Conservation (phyloP, 495 filamentous ascomycete genomes). For the Talaromyces thailandensis region DNA sequence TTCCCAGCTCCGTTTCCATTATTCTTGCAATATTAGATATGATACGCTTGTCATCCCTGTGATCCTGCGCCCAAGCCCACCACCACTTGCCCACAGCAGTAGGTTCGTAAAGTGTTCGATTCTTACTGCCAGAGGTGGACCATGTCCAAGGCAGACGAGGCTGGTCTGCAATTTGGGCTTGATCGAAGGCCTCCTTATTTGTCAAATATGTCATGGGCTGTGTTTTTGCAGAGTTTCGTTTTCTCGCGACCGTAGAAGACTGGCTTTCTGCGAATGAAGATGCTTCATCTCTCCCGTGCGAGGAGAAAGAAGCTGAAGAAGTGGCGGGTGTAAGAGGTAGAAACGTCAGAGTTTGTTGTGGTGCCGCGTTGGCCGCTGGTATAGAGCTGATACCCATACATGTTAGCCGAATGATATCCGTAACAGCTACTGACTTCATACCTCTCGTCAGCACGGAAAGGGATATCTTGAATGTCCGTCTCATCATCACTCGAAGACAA, state of each 20-base stretch:
- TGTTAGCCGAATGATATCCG: background rate
- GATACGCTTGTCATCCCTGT: background rate
- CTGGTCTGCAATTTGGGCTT: background rate
- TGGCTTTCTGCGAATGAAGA: background rate
- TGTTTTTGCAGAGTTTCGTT: too few species aligned
- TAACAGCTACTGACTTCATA: background rate
- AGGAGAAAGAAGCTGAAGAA: background rate
- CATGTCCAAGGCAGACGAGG: background rate
- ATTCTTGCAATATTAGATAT: background rate
- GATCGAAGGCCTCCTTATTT: background rate
- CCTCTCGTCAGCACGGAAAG: background rate
- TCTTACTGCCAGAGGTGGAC: background rate
- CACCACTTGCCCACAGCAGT: constrained; percentile 1
- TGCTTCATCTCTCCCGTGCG: background rate
- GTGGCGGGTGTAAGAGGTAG: background rate
- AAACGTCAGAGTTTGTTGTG: background rate
- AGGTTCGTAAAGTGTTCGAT: background rate
- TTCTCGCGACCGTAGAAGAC: background rate
- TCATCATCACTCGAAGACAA: background rate
- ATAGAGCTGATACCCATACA: background rate
- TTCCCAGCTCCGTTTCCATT: background rate
- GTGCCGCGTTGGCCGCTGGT: background rate
- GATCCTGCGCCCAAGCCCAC: background rate
- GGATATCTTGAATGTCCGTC: background rate
- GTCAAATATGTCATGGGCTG: too few species aligned